phyloP scores from a whole-genome alignment of 768 basidiomycete genomes.

The Termitomyces sp. region DNA sequence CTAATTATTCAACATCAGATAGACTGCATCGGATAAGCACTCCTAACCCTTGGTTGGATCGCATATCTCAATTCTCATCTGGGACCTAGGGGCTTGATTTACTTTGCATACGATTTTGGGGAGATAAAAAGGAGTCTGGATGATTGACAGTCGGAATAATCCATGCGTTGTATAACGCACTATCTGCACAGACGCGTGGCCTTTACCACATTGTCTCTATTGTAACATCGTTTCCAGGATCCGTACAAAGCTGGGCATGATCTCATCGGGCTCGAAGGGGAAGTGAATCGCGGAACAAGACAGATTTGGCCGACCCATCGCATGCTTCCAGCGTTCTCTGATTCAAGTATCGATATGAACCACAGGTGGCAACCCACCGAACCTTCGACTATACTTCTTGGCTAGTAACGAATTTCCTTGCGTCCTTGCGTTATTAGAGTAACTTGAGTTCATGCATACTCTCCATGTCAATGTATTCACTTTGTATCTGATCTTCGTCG shows the following conservation, averaged over 20 bases:
- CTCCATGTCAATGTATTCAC: not conserved
- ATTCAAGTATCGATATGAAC: not conserved
- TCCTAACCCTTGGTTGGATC: not conserved
- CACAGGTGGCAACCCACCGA: not conserved
- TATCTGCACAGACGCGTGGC: not conserved
- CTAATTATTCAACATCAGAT: not conserved
- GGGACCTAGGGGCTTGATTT: not conserved
- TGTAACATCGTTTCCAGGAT: not conserved
- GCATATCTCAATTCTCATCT: not conserved
- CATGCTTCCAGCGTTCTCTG: not conserved
- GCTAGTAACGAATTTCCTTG: not conserved
- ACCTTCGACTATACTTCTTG: not conserved
- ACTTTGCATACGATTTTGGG: not conserved
- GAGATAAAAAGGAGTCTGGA: not conserved
- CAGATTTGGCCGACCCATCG: not conserved
- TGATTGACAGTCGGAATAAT: not conserved
- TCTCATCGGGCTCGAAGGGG: not conserved
- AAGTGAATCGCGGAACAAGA: not conserved
- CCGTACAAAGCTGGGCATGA: not conserved
- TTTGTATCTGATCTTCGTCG: constrained; percentile 3
- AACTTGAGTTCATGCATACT: constrained; percentile 5
- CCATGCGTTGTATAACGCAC: not conserved
- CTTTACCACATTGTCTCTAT: not conserved
- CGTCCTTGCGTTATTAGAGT: not conserved
- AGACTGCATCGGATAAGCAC: not conserved